Percentiles rank a stretch among this genome's conserved stretches.
Conservation (phyloP, 305 asterid genomes). For the Galium porrigens region DNA sequence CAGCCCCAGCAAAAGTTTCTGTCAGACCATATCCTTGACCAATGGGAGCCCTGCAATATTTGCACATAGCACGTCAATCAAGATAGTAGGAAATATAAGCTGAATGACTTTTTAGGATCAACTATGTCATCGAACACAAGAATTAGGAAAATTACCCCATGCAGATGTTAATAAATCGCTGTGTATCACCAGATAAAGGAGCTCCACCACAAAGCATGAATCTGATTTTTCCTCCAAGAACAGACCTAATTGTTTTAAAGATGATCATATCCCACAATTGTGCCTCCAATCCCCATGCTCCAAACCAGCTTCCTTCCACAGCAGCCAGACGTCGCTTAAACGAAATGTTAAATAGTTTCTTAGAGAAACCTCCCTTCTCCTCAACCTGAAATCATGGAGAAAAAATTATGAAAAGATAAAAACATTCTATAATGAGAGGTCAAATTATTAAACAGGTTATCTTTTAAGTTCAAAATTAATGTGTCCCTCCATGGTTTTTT, state of each 20-base stretch:
- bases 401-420: constrained; percentile 6
- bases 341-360: constrained; percentile 55
- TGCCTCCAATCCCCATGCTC: constrained; percentile 68
- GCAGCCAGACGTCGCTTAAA: constrained; percentile 53
- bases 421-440: neutral
- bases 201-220: constrained; percentile 94
- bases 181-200: constrained; percentile 80
- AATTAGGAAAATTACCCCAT: constrained; percentile 46
- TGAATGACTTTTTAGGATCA: neutral
- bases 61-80: constrained; percentile 5
- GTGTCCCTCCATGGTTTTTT: neutral
- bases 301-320: constrained; percentile 77
- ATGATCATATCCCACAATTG: constrained; percentile 51
- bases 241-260: constrained; percentile 49
- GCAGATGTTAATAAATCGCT: constrained; percentile 81
- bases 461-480: neutral
- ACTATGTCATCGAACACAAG: neutral
- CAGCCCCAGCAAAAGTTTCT: constrained; percentile 83
- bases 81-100: neutral
- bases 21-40: constrained; percentile 92
- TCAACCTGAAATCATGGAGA: constrained; percentile 39
- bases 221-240: constrained; percentile 75
- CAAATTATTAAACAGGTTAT: neutral
- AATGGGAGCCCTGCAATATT: constrained; percentile 55
- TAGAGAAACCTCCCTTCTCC: constrained; percentile 67